These are phyloP conservation scores for Rhododendron molle DNA, from an alignment of 148 eudicot genomes.

Conservation along the genomic window DNA sequence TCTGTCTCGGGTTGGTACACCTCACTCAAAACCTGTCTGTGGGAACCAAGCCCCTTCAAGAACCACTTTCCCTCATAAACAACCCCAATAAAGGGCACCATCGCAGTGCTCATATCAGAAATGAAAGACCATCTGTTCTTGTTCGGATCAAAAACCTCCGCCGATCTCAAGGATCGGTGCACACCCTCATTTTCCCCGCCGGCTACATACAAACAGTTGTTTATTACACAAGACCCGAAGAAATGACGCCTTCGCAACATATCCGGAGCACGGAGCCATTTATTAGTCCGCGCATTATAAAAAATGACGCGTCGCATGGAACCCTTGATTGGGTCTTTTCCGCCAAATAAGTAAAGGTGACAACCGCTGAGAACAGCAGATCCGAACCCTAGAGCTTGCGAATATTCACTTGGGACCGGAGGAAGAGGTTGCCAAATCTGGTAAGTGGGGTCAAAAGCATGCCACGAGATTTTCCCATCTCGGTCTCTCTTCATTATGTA, in stretches of 20 bases:
- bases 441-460: slow-evolving; percentile 73
- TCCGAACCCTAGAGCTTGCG: slow-evolving; percentile 78
- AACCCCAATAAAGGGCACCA: slow-evolving; percentile 87
- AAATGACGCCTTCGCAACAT: slow-evolving; percentile 83
- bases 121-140: slow-evolving; percentile 79
- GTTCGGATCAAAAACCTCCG: slow-evolving; percentile 84
- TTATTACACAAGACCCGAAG: slow-evolving; percentile 85
- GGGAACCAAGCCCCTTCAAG: slow-evolving; percentile 81
- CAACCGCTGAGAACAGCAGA: slow-evolving; percentile 94
- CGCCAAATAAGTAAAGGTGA: slow-evolving; percentile 85
- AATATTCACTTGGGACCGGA: slow-evolving; percentile 85
- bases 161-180: slow-evolving; percentile 68
- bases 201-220: slow-evolving; percentile 89
- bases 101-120: slow-evolving; percentile 82
- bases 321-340: slow-evolving; percentile 88
- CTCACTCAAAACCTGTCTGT: slow-evolving; percentile 76
- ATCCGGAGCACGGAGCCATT: slow-evolving; percentile 97
- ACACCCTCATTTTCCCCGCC: slow-evolving; percentile 87
- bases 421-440: slow-evolving; percentile 90
- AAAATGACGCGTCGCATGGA: slow-evolving; percentile 91
- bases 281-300: slow-evolving; percentile 85
- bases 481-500: slow-evolving; percentile 76
- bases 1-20: slow-evolving; percentile 70
- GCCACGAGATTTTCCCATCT: slow-evolving; percentile 84
- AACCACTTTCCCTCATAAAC: slow-evolving; percentile 91